These are phyloP conservation scores for Fusarium albosuccineum DNA, from an alignment of 2,329 filamentous ascomycete genomes.

Conservation along the genomic window DNA sequence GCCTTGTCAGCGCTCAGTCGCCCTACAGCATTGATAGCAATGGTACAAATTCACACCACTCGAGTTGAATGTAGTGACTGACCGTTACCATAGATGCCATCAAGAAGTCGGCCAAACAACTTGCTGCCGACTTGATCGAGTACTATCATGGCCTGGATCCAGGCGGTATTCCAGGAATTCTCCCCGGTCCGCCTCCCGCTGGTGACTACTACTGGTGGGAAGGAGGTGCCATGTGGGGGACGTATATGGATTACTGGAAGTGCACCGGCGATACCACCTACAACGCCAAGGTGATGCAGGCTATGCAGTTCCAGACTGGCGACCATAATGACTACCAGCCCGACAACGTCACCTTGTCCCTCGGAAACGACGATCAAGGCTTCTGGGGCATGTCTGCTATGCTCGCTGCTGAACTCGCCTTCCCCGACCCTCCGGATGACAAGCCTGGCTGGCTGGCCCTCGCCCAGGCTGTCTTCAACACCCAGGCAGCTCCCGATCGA, in stretches of 20 bases:
- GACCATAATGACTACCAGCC: slow-evolving; percentile 69
- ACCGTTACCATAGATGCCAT: slow-evolving; percentile 51
- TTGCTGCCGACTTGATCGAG: slow-evolving; percentile 60
- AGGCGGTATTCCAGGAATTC: slow-evolving; percentile 61
- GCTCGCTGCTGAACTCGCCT: slow-evolving; percentile 68
- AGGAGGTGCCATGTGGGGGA: slow-evolving; percentile 71
- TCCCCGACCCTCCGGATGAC: slow-evolving; percentile 65
- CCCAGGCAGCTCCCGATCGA: slow-evolving; percentile 66
- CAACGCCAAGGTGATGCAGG: slow-evolving; percentile 65
- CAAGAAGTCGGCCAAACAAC: slow-evolving; percentile 53
- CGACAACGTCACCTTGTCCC: slow-evolving; percentile 62
- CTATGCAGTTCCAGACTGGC: slow-evolving; percentile 66
- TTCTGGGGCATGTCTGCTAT: slow-evolving; percentile 77
- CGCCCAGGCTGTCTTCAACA: slow-evolving; percentile 74
- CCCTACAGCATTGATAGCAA: slow-evolving; percentile 43
- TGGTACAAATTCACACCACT: slow-evolving; percentile 32
- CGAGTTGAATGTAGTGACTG: slow-evolving; percentile 18
- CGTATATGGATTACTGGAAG: slow-evolving; percentile 74
- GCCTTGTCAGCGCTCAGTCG: slow-evolving; percentile 41
- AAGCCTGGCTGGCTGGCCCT: slow-evolving; percentile 68
- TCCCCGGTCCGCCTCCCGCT: slow-evolving; percentile 60
- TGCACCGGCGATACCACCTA: slow-evolving; percentile 71
- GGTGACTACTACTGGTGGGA: slow-evolving; percentile 77
- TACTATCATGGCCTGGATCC: slow-evolving; percentile 62
- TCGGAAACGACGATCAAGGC: slow-evolving; percentile 75